Evolutionary conservation across 2,329 filamentous ascomycete species (phyloP).

Genomic region (Xylaria sp.): DNA sequence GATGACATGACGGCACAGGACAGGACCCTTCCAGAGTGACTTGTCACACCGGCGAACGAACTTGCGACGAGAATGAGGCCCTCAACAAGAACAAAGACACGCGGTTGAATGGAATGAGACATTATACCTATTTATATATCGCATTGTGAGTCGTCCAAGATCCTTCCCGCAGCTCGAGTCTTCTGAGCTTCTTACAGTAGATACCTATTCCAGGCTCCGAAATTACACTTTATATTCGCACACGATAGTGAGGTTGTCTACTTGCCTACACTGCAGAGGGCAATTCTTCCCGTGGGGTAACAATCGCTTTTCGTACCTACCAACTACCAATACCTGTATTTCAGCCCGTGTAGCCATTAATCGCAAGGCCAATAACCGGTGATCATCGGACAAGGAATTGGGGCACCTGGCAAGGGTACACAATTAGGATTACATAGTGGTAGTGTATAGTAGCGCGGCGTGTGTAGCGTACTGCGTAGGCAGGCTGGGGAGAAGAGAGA

Average conservation of each 20-base stretch:
- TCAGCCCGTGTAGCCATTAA: conserved; percentile 25
- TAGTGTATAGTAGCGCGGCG: conserved; percentile 19
- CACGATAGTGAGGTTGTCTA: too few species aligned
- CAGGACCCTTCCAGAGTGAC: conserved; percentile 27
- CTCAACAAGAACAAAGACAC: too few species aligned
- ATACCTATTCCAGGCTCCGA: neutral
- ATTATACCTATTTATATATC: too few species aligned
- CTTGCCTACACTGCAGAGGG: neutral
- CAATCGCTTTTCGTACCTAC: conserved; percentile 3
- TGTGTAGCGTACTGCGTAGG: neutral
- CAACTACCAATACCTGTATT: neutral
- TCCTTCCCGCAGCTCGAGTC: too few species aligned
- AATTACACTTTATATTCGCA: neutral
- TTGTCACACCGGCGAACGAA: conserved; percentile 39
- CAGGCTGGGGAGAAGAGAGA: too few species aligned
- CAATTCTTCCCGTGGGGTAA: conserved; percentile 21
- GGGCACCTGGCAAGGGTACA: conserved; percentile 43
- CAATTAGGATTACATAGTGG: conserved; percentile 38
- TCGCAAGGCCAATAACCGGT: conserved; percentile 44
- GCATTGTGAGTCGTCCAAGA: too few species aligned
- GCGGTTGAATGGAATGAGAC: too few species aligned
- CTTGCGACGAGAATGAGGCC: conserved; percentile 6
- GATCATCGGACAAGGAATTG: conserved; percentile 49
- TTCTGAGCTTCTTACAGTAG: too few species aligned
- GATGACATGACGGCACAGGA: conserved; percentile 26